Percentiles rank a stretch among this genome's conserved stretches.
These are phyloP conservation scores for Nyctanthes arbortristis DNA, from an alignment of 257 asterid species.

Conservation along the genomic window DNA sequence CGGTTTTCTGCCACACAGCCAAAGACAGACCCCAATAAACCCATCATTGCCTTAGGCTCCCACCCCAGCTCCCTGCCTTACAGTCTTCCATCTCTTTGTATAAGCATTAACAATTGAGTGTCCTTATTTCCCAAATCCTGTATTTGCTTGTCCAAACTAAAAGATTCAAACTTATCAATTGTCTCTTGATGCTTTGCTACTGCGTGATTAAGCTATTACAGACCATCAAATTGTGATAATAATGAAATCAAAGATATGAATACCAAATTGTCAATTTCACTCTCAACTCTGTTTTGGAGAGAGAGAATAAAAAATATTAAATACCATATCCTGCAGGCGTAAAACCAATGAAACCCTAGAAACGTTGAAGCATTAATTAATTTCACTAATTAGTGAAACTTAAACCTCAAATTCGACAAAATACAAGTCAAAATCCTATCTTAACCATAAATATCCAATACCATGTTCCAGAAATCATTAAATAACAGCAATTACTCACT, in stretches of 20 bases:
- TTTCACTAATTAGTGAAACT: conserved; percentile 6
- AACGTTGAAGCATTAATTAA: conserved; percentile 23
- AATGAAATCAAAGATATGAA: conserved; percentile 2
- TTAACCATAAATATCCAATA: conserved; percentile 24
- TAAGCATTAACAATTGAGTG: background rate
- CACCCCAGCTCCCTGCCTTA: background rate
- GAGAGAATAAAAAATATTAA: background rate
- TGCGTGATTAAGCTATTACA: background rate
- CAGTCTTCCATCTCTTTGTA: background rate
- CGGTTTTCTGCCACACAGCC: background rate
- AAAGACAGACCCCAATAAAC: background rate
- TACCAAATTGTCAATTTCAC: conserved; percentile 3
- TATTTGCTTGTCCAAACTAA: conserved; percentile 12
- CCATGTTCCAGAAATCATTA: conserved; percentile 33
- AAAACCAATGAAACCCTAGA: conserved; percentile 12
- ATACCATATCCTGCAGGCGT: conserved; percentile 19
- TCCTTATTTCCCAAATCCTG: conserved; percentile 15
- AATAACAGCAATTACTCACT: conserved; percentile 21
- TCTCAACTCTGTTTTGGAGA: background rate
- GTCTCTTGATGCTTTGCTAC: background rate
- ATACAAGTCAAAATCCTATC: conserved; percentile 31
- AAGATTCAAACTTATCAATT: background rate
- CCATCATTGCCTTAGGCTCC: background rate
- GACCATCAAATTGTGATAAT: background rate
- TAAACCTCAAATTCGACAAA: conserved; percentile 19